These are phyloP conservation scores for Berkeleyomyces basicola DNA, from an alignment of 2,329 filamentous ascomycete species.

Conservation along the genomic window DNA sequence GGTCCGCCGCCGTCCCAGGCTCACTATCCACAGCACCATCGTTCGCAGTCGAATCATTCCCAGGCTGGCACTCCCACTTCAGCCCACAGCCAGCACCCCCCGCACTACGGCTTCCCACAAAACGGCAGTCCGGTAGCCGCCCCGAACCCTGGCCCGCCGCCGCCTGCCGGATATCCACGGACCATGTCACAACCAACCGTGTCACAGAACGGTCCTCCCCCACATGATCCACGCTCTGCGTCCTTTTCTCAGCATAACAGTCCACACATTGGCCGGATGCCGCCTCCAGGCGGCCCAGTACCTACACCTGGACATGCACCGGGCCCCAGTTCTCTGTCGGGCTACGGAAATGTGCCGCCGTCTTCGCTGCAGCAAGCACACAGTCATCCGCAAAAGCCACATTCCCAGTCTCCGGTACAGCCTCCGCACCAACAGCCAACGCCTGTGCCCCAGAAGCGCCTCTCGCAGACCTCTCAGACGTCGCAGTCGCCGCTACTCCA, in stretches of 20 bases:
- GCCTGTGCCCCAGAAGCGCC: not conserved
- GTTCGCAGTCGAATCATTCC: conserved; percentile 43
- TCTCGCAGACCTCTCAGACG: not conserved
- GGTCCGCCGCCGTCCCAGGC: conserved; percentile 15
- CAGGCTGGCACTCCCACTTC: conserved; percentile 42
- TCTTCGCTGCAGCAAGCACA: not conserved
- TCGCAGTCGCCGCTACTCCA: conserved; percentile 6
- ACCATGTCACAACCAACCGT: conserved; percentile 38
- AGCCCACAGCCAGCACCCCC: conserved; percentile 37
- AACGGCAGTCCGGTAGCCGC: conserved; percentile 37
- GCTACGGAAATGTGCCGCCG: not conserved
- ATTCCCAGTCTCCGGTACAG: not conserved
- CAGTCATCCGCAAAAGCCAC: not conserved
- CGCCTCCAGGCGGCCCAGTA: conserved; percentile 1
- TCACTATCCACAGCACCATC: conserved; percentile 24
- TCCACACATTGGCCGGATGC: not conserved
- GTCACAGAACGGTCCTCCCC: conserved; percentile 32
- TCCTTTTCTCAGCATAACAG: conserved; percentile 11
- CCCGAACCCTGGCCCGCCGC: conserved; percentile 23
- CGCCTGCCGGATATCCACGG: conserved; percentile 18
- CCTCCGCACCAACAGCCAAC: not conserved
- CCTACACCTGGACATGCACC: not conserved
- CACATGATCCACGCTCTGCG: conserved; percentile 7
- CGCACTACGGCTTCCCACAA: conserved; percentile 22
- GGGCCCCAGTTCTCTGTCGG: not conserved